Base-by-base conservation (phyloP, 768 basidiomycete species). In the Hemileccinum impolitum region DNA sequence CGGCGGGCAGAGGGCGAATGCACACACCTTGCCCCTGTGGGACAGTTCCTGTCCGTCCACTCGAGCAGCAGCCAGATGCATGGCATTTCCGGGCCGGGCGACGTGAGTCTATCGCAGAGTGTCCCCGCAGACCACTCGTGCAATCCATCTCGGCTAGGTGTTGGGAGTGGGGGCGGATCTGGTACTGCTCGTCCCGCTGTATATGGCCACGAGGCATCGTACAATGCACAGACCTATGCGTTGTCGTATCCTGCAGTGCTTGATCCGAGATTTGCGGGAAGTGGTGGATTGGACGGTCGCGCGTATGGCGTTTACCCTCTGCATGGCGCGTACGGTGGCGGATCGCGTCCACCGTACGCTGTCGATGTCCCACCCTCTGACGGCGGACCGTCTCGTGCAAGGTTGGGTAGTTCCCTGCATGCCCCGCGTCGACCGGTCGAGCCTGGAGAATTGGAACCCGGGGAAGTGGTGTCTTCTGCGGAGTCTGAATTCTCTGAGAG, bases 401-500 rank as follows among this genome's bases (percentile, higher is more conserved):
- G 11, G 21, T 35, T 28, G 0, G 49, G 44, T 3, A 28, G 32
- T 18, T 50, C 48, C 7, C 32, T 43, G 2, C 41, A 26, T 17
- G 13, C 18, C 14, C 12, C 8, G 23, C 49, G 26, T 38, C 45
- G 34, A 8, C 39, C 49, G 11, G 4, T 34, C 1, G 42, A 45
- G 12, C 36, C 49, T 18, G 17, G 17, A 13, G 64, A 61, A 32
- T 28, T 61, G 15, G 64, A 66, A 18, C 62, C 63, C 2, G 63
- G 63, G 0, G 64, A 65, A 38, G 62, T 65, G 11, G 32, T 55
- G 12, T 64, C 62, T 13, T 61, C 54, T 6, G 48, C 39, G 10
- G 60, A 56, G 43, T 58, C 62, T 1, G 59, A 63, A 26, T 63
- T 56, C 23, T 64, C 64, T 31, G 56, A 54, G 45, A 42, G 52